Evolutionary conservation across 139 green algal genomes (phyloP).

Genomic region (Chlorella sp.): DNA sequence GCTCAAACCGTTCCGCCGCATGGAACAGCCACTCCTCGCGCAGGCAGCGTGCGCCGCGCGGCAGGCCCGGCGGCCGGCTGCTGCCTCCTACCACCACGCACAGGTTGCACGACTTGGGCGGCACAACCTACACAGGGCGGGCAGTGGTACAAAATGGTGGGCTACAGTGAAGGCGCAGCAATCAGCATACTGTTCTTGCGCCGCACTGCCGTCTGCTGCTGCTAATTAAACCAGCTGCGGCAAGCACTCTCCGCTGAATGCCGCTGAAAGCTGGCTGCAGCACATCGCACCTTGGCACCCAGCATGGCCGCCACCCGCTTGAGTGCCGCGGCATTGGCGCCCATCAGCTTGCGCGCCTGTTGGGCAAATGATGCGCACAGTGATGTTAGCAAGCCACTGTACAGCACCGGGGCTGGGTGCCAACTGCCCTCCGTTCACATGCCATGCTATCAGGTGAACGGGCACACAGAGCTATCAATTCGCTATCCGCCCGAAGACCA

Average conservation of each 20-base stretch:
- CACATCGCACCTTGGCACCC: slow-evolving; percentile 11
- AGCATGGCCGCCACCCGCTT: slow-evolving; percentile 15
- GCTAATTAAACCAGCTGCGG: neutral
- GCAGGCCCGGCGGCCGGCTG: neutral
- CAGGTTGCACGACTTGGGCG: slow-evolving; percentile 29
- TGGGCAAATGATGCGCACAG: no score
- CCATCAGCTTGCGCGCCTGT: neutral
- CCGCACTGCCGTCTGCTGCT: neutral
- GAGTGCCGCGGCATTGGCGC: slow-evolving; percentile 17
- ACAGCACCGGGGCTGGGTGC: no score
- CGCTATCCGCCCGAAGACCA: no score
- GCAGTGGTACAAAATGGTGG: neutral
- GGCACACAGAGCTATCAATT: no score
- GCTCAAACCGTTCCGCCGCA: slow-evolving; percentile 30
- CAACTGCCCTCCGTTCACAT: no score
- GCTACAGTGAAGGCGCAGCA: neutral
- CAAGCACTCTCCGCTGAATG: neutral
- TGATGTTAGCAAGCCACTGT: no score
- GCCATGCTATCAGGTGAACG: no score
- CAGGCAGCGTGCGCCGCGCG: slow-evolving; percentile 22
- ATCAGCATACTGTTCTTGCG: no score
- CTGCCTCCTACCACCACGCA: slow-evolving; percentile 34
- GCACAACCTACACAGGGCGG: neutral
- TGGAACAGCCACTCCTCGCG: slow-evolving; percentile 47
- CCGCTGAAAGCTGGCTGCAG: neutral